Percentiles rank a stretch among this genome's conserved stretches.
Evolutionary conservation across 331 rosid species (phyloP).

Genomic region (Prunus yedoensis): DNA sequence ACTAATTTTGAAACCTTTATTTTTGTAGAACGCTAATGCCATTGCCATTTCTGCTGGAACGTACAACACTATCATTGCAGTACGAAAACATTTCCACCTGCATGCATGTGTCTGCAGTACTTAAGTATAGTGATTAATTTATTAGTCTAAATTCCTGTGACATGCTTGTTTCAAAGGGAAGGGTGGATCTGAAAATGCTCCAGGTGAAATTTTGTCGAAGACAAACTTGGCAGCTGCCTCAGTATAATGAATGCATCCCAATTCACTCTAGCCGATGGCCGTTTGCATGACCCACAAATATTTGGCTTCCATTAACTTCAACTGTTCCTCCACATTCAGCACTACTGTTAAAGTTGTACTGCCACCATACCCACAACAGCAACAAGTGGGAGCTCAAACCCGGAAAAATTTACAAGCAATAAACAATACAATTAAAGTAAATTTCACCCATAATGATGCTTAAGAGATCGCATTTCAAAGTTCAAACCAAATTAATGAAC

Average conservation of each 20-base stretch:
- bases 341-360: constrained; percentile 26
- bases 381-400: constrained; percentile 47
- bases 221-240: constrained; percentile 49
- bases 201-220: constrained; percentile 39
- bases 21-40: too few species aligned
- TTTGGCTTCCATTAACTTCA: constrained; percentile 23
- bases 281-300: constrained; percentile 35
- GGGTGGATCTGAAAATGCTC: constrained; percentile 50
- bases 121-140: neutral
- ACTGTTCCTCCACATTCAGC: constrained; percentile 31
- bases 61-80: too few species aligned
- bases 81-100: too few species aligned
- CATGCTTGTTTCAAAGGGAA: constrained; percentile 31
- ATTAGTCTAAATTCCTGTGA: neutral
- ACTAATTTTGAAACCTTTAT: too few species aligned
- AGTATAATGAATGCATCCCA: constrained; percentile 60
- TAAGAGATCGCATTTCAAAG: neutral
- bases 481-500: too few species aligned
- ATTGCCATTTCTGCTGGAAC: too few species aligned
- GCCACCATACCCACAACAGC: constrained; percentile 66
- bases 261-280: constrained; percentile 21
- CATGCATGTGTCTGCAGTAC: too few species aligned
- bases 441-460: neutral
- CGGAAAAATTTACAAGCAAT: constrained; percentile 14
- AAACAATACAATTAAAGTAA: neutral